A percentile compares a stretch with the other conserved stretches of the same genome.
phyloP scores from a whole-genome alignment of 441 rosid species.

The Breynia disticha region DNA sequence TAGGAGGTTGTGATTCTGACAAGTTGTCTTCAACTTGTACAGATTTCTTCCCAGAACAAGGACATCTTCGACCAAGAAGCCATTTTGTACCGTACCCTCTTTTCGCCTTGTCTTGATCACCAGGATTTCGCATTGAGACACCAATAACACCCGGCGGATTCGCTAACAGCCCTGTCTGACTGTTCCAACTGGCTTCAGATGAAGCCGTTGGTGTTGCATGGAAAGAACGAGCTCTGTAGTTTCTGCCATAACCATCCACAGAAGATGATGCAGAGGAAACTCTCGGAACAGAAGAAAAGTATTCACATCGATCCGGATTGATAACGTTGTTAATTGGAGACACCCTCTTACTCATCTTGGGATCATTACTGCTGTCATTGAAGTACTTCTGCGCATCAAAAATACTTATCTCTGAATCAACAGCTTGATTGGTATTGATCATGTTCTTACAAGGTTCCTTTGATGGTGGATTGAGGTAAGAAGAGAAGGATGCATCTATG shows the following conservation, averaged over 20 bases:
- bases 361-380: slow-evolving; percentile 32
- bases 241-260: slow-evolving; percentile 26
- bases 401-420: slow-evolving; percentile 58
- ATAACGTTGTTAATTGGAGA: slow-evolving; percentile 22
- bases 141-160: slow-evolving; percentile 47
- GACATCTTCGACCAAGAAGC: slow-evolving; percentile 59
- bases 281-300: slow-evolving; percentile 27
- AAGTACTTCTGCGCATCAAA: slow-evolving; percentile 84
- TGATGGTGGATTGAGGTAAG: slow-evolving; percentile 27
- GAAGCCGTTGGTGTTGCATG: slow-evolving; percentile 64
- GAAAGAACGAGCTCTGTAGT: slow-evolving; percentile 34
- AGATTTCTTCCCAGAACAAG: slow-evolving; percentile 74
- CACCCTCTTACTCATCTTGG: slow-evolving; percentile 24
- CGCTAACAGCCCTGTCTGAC: slow-evolving; percentile 62
- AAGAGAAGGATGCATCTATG: slow-evolving; percentile 36
- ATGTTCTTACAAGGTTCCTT: slow-evolving; percentile 2
- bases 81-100: slow-evolving; percentile 27
- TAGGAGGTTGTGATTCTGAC: slow-evolving; percentile 18
- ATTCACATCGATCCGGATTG: slow-evolving; percentile 14
- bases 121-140: slow-evolving; percentile 24
- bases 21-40: slow-evolving; percentile 57
- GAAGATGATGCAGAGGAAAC: slow-evolving; percentile 53
- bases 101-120: slow-evolving; percentile 13
- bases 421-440: slow-evolving; percentile 13
- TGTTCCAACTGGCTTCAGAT: slow-evolving; percentile 91